Conservation (phyloP, 768 basidiomycete species). For the Strobilomyces confusus region DNA sequence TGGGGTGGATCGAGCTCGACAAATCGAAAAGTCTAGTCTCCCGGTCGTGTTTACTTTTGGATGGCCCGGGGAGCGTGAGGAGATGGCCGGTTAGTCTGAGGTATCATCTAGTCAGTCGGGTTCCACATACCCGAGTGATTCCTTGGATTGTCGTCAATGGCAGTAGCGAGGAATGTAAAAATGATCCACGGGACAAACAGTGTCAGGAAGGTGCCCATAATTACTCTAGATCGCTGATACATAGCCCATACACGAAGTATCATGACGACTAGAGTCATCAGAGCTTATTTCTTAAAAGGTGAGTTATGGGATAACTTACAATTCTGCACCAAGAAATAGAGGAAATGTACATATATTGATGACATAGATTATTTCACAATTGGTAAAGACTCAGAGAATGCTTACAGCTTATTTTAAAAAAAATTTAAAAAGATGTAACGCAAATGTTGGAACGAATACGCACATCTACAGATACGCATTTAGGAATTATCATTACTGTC, state of each 20-base stretch:
- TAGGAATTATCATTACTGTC: neutral
- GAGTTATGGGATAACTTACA: neutral
- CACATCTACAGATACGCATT: neutral
- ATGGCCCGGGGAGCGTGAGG: too few relatives aligned
- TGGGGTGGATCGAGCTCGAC: neutral
- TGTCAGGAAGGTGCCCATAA: neutral
- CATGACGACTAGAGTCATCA: neutral
- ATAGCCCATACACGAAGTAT: slow-evolving; percentile 4
- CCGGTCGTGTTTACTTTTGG: neutral
- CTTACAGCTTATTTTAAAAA: too few relatives aligned
- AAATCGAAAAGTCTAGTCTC: neutral
- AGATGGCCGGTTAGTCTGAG: neutral
- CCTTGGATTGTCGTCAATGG: neutral
- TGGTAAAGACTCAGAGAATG: neutral
- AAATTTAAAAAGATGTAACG: too few relatives aligned
- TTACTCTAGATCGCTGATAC: neutral
- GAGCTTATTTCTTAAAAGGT: neutral
- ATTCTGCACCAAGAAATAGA: neutral
- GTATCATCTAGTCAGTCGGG: too few relatives aligned
- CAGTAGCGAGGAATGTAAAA: neutral
- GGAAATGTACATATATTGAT: neutral
- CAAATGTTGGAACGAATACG: neutral
- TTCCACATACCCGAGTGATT: neutral
- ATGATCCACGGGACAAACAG: neutral
- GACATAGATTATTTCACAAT: neutral